Conservation (phyloP, 139 green algal species). For the Desmodesmus armatus region DNA sequence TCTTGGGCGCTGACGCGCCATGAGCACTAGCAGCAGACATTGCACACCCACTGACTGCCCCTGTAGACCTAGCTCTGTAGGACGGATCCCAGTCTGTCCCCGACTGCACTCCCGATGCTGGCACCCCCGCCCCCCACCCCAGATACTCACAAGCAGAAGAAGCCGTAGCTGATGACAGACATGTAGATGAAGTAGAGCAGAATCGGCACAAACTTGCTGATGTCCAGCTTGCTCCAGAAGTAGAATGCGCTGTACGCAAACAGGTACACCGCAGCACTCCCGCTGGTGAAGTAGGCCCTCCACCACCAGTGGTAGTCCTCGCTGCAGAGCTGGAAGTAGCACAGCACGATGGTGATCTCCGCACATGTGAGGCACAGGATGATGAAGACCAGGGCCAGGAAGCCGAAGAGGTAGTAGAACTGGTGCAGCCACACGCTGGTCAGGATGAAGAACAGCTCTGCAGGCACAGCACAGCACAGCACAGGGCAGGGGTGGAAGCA, state of each 20-base stretch:
- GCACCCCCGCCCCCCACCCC: constrained; percentile 3
- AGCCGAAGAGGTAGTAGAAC: constrained; percentile 97
- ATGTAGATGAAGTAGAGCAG: constrained; percentile 99
- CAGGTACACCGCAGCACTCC: constrained; percentile 93
- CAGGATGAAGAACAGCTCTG: constrained; percentile 98
- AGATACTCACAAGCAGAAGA: constrained; percentile 87
- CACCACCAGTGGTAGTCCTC: constrained; percentile 99
- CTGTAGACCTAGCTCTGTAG: no score
- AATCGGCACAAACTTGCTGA: constrained; percentile 83
- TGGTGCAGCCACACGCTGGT: constrained; percentile 95
- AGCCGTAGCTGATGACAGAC: constrained; percentile 88
- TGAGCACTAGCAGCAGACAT: no score
- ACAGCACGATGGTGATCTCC: constrained; percentile 99
- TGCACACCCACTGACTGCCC: no score
- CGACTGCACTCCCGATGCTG: neutral
- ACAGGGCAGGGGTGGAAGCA: constrained; percentile 88
- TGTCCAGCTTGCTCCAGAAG: constrained; percentile 98
- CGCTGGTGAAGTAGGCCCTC: constrained; percentile 92
- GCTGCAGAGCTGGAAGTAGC: constrained; percentile 94
- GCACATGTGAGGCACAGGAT: constrained; percentile 98
- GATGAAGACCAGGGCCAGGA: constrained; percentile 96
- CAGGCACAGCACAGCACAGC: constrained; percentile 94
- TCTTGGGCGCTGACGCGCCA: no score
- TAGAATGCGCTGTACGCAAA: constrained; percentile 98
- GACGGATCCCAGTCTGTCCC: neutral